These are phyloP conservation scores for Lactuca saligna DNA, from an alignment of 129 eudicot species.

Conservation along the genomic window DNA sequence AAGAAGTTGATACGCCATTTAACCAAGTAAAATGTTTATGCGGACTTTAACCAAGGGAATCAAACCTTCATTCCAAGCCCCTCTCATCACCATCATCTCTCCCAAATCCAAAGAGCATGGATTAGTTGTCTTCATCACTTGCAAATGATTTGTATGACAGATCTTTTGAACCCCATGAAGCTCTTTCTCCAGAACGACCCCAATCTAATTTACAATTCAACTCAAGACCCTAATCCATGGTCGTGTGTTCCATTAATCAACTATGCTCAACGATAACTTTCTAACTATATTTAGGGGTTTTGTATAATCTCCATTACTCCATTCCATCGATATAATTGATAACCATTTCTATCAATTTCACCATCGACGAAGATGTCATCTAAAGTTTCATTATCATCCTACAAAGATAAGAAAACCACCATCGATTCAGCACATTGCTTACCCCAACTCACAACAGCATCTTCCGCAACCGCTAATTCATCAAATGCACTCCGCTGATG, in stretches of 20 bases:
- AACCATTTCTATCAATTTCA: slow-evolving; percentile 3
- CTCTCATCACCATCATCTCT: too few species aligned
- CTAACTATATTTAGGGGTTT: slow-evolving; percentile 5
- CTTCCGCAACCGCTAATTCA: slow-evolving; percentile 31
- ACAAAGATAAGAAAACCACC: slow-evolving; percentile 26
- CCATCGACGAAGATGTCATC: slow-evolving; percentile 29
- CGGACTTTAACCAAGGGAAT: too few species aligned
- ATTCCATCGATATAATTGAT: slow-evolving; percentile 5
- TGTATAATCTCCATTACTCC: not conserved
- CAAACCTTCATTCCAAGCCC: too few species aligned
- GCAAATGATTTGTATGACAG: too few species aligned
- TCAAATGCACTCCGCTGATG: slow-evolving; percentile 52
- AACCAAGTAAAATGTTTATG: too few species aligned
- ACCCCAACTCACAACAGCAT: slow-evolving; percentile 28
- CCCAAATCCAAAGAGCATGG: too few species aligned
- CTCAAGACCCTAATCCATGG: slow-evolving; percentile 3
- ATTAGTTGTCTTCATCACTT: too few species aligned
- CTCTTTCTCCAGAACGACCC: too few species aligned
- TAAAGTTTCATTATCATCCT: slow-evolving; percentile 29
- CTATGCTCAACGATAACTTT: slow-evolving; percentile 11
- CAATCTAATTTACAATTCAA: not conserved
- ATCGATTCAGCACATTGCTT: slow-evolving; percentile 46
- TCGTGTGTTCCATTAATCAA: slow-evolving; percentile 11
- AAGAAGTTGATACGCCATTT: too few species aligned
- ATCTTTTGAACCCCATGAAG: too few species aligned